Conservation (phyloP, 78 protist genomes). For the Dictyostelium citrinum region DNA sequence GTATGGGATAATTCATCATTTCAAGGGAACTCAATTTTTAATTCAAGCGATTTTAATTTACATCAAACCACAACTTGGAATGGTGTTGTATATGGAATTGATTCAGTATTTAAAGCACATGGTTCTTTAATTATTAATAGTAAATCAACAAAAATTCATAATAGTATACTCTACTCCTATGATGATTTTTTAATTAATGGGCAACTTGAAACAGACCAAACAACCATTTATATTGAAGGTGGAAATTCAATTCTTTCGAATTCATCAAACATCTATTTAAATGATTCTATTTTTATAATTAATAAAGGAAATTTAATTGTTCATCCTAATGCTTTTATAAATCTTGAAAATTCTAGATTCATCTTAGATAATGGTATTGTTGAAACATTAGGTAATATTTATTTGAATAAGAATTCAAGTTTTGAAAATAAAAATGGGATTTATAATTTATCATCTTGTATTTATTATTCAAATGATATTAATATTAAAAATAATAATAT, state of each 20-base stretch:
- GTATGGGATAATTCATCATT: too few relatives aligned
- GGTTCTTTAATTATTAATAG: too few relatives aligned
- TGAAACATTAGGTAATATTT: neutral
- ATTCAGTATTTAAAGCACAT: too few relatives aligned
- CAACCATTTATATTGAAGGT: neutral
- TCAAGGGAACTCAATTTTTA: too few relatives aligned
- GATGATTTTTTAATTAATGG: too few relatives aligned
- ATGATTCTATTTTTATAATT: neutral
- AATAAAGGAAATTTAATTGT: neutral
- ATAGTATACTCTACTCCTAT: too few relatives aligned
- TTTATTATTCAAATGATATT: neutral
- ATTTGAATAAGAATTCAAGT: neutral
- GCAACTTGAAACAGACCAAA: too few relatives aligned
- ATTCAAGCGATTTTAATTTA: too few relatives aligned
- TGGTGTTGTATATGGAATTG: too few relatives aligned
- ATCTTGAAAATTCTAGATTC: neutral
- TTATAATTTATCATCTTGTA: neutral
- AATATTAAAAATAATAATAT: neutral
- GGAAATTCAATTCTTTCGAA: neutral
- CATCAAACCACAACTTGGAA: too few relatives aligned
- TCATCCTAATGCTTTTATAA: neutral
- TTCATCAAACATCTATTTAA: neutral
- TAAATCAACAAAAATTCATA: too few relatives aligned
- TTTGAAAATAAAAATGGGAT: neutral
- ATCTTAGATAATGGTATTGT: neutral